These are phyloP conservation scores for Neopestalotiopsis sp. DNA, from an alignment of 2,329 filamentous ascomycete genomes.

Conservation along the genomic window DNA sequence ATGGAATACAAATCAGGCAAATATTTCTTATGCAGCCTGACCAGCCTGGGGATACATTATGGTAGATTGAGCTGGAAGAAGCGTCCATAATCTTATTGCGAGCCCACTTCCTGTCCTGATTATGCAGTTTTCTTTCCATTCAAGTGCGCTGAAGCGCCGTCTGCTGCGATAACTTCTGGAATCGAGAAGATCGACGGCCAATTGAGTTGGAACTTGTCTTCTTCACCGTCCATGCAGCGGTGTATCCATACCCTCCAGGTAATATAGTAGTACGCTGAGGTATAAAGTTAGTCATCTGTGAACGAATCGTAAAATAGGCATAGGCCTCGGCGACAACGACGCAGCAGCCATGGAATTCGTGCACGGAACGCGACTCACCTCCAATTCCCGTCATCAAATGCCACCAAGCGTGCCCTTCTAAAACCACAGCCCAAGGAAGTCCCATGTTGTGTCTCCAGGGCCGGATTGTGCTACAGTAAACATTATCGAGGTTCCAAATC, in stretches of 20 bases:
- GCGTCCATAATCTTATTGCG: too few species aligned
- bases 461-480: conserved; percentile 71
- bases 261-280: conserved; percentile 77
- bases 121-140: conserved; percentile 14
- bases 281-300: neutral
- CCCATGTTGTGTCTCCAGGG: conserved; percentile 70
- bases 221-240: conserved; percentile 74
- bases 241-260: conserved; percentile 84
- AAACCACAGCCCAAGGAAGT: conserved; percentile 78
- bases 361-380: neutral
- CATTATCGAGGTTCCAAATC: conserved; percentile 81
- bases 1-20: too few species aligned
- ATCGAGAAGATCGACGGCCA: conserved; percentile 69
- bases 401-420: conserved; percentile 66
- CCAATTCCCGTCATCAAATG: conserved; percentile 82
- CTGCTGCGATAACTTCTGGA: conserved; percentile 48
- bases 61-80: too few species aligned
- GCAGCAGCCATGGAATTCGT: neutral
- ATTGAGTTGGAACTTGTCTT: conserved; percentile 71
- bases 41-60: too few species aligned
- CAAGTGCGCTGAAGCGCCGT: conserved; percentile 20
- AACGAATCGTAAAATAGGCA: neutral
- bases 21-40: too few species aligned
- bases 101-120: neutral
- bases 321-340: neutral